Conservation (phyloP, 116 monocot genomes). For the Trichopus zeylanicus region DNA sequence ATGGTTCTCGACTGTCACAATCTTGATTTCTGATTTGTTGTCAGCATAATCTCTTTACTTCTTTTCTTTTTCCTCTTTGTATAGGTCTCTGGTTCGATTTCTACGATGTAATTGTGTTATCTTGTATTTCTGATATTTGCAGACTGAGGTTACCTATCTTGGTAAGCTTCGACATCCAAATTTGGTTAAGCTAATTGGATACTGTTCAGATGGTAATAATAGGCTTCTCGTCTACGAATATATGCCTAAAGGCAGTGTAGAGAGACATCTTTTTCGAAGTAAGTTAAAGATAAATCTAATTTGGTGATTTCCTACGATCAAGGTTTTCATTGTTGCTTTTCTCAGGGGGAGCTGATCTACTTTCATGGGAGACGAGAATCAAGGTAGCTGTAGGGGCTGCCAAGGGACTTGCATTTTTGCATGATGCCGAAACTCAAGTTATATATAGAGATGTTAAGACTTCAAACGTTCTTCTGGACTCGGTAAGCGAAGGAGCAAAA, state of each 20-base stretch:
- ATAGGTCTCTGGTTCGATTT: neutral
- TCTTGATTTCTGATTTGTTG: too few species aligned
- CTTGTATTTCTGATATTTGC: constrained; percentile 8
- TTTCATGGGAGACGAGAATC: constrained; percentile 64
- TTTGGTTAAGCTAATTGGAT: constrained; percentile 82
- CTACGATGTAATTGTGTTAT: neutral
- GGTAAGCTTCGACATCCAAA: constrained; percentile 84
- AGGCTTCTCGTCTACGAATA: constrained; percentile 88
- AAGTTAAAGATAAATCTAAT: constrained; percentile 11
- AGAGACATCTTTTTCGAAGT: constrained; percentile 90
- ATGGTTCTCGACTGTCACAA: neutral
- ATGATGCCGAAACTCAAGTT: constrained; percentile 58
- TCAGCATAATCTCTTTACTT: neutral
- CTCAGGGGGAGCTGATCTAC: constrained; percentile 51
- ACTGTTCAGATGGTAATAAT: constrained; percentile 79
- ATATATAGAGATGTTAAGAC: constrained; percentile 84
- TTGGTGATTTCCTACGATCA: neutral
- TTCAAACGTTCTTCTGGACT: constrained; percentile 80
- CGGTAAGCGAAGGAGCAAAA: constrained; percentile 21
- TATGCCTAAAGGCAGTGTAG: constrained; percentile 90
- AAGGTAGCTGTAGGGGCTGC: constrained; percentile 79
- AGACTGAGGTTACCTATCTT: constrained; percentile 94
- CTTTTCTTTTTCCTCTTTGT: neutral
- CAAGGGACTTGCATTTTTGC: constrained; percentile 67
- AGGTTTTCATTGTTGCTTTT: neutral